Base-by-base conservation (phyloP, 139 green algal species). In the Chlorella sp. region DNA sequence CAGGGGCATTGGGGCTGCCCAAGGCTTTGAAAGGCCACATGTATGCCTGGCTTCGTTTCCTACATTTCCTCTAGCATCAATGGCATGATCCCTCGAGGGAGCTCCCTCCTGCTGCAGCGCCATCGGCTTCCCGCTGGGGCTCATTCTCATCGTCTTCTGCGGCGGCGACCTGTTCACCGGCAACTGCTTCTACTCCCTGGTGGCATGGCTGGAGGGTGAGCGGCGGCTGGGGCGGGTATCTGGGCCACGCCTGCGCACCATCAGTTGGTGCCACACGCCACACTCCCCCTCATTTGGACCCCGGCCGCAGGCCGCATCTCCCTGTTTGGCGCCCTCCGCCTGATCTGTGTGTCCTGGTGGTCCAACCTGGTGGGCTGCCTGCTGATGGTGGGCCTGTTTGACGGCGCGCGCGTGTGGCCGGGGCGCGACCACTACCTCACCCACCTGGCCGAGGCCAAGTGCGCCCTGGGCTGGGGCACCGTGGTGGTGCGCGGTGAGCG, bases 361-460 rank as follows among this genome's bases (percentile, higher is more conserved):
- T 73, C 48, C 76, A 83, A 83, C 76, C 58, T 83, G 38, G 56
- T 76, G 43, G 73, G 73, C 73, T 78, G 73, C 73, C 44, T 78
- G 28, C 43, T 78, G 41, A 78, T 78, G 73, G 43, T 78, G 43
- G 73, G 73, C 43, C 73, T 78, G 43, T 62, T 78, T 30, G 19
- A 40, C 44, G 73, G 73, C 73, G 73, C 73, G 8, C 16, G 34
- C 8, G 44, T 78, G 43, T 41, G 73, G 73, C 30, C 43, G 30
- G 43, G 73, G 43, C 69, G 69, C 17, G 69, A 76, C 38, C 6
- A 76, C 69, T 76, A 76, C 69, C 38, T 76, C 38, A 51, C 36
- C 2, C 69, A 76, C 24, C 69, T 76, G 38, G 69, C 69, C 7
- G 69, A 54, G 24, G 22, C 38, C 19, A 78, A 78, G 43, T 60